Percentiles rank a stretch among this genome's conserved stretches.
Evolutionary conservation across 345 rosid genomes (phyloP).

Genomic region (Kernera saxatilis): DNA sequence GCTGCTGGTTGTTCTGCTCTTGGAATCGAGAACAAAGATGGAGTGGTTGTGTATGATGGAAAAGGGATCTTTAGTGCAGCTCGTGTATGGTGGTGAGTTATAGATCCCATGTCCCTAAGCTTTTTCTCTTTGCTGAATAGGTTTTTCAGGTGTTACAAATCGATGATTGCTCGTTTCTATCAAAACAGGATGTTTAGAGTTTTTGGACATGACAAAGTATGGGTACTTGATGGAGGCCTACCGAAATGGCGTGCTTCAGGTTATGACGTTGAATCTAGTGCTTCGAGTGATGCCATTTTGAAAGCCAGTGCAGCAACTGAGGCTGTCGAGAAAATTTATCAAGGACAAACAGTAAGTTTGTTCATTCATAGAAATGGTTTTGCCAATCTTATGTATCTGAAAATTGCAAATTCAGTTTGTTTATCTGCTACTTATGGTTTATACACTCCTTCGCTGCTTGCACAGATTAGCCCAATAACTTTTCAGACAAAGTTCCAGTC

Average conservation of each 20-base stretch:
- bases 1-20: constrained; percentile 96
- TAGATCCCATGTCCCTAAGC: neutral
- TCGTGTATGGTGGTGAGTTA: constrained; percentile 97
- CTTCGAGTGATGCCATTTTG: constrained; percentile 86
- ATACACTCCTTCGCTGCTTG: neutral
- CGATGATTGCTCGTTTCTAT: constrained; percentile 3
- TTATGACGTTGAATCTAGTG: constrained; percentile 97
- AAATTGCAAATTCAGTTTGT: neutral
- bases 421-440: neutral
- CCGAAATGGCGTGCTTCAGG: constrained; percentile 98
- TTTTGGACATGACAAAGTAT: constrained; percentile 83
- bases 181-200: constrained; percentile 88
- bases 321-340: constrained; percentile 88
- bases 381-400: neutral
- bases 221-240: constrained; percentile 97
- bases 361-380: neutral
- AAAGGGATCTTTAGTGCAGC: constrained; percentile 97
- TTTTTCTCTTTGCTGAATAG: neutral
- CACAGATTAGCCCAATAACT: constrained; percentile 75
- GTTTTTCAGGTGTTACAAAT: neutral
- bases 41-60: constrained; percentile 93
- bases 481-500: constrained; percentile 79
- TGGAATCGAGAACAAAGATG: constrained; percentile 85
- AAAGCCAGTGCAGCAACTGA: constrained; percentile 96
- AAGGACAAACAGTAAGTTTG: constrained; percentile 69